Percentiles rank a stretch among this genome's conserved stretches.
Conservation (phyloP, 2,329 filamentous ascomycete genomes). For the Aspergillus sp. region DNA sequence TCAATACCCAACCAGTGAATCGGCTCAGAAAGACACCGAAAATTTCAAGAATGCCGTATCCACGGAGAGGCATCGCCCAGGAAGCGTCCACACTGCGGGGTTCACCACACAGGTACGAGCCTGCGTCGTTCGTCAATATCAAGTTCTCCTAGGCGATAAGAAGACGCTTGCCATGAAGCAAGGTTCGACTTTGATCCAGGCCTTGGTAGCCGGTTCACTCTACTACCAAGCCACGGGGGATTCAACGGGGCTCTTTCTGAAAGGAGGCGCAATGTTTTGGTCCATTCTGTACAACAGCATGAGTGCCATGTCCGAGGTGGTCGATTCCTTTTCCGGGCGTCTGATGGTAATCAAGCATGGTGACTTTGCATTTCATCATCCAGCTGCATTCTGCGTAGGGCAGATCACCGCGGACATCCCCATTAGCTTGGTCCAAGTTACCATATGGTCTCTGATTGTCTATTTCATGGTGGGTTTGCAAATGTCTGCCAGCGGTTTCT, state of each 20-base stretch:
- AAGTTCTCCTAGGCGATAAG: constrained; percentile 65
- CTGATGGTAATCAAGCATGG: constrained; percentile 61
- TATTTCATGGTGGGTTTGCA: constrained; percentile 66
- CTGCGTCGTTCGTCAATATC: constrained; percentile 61
- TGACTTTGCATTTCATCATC: constrained; percentile 58
- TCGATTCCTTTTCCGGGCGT: constrained; percentile 61
- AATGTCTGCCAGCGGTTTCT: constrained; percentile 54
- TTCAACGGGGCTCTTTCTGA: constrained; percentile 62
- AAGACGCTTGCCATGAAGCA: constrained; percentile 64
- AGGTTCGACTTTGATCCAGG: constrained; percentile 56
- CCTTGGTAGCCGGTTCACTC: constrained; percentile 63
- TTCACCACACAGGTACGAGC: constrained; percentile 58
- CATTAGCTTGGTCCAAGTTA: constrained; percentile 60
- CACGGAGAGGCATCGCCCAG: constrained; percentile 54
- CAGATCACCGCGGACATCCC: constrained; percentile 52
- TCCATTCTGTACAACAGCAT: constrained; percentile 62
- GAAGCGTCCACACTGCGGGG: constrained; percentile 57
- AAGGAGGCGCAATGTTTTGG: constrained; percentile 65
- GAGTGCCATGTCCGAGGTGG: constrained; percentile 66
- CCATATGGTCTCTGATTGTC: constrained; percentile 56
- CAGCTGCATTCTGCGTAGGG: constrained; percentile 45
- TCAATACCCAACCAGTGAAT: constrained; percentile 53
- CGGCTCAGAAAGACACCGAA: constrained; percentile 51
- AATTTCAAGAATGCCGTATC: constrained; percentile 56
- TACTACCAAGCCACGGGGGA: constrained; percentile 64